These are phyloP conservation scores for Platanthera guangdongensis DNA, from an alignment of 106 monocot species.

Conservation along the genomic window DNA sequence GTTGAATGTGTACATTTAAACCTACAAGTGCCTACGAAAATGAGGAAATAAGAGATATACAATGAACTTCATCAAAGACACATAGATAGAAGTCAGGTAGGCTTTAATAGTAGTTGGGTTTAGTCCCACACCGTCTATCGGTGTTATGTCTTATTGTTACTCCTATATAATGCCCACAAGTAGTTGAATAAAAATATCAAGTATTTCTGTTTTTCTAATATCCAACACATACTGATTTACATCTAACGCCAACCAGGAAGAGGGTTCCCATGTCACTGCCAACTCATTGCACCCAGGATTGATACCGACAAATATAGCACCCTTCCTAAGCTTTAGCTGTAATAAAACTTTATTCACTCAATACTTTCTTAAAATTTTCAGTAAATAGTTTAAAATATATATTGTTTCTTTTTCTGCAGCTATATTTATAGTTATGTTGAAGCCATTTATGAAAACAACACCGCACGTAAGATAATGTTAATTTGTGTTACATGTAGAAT, in stretches of 20 bases:
- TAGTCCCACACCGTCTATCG: too few relatives aligned
- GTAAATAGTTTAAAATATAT: background rate
- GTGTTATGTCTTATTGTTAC: too few relatives aligned
- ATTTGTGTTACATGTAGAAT: background rate
- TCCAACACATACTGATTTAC: background rate
- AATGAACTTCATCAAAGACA: too few relatives aligned
- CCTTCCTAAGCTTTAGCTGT: slow-evolving; percentile 18
- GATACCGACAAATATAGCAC: slow-evolving; percentile 45
- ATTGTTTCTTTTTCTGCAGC: background rate
- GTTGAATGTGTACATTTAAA: too few relatives aligned
- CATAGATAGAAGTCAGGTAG: too few relatives aligned
- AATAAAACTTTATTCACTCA: background rate
- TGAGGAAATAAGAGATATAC: too few relatives aligned
- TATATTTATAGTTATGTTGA: slow-evolving; percentile 12
- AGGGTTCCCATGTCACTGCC: slow-evolving; percentile 62
- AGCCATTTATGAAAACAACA: slow-evolving; percentile 44
- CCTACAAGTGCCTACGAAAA: too few relatives aligned
- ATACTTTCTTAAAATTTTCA: background rate
- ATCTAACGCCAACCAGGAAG: slow-evolving; percentile 35
- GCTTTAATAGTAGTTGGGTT: too few relatives aligned
- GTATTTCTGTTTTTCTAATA: too few relatives aligned
- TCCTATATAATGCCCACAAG: too few relatives aligned
- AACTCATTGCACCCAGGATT: slow-evolving; percentile 83
- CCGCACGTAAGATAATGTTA: slow-evolving; percentile 28
- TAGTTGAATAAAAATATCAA: too few relatives aligned